Evolutionary conservation across 768 basidiomycete species (phyloP).

Genomic region (Collybia sp.): DNA sequence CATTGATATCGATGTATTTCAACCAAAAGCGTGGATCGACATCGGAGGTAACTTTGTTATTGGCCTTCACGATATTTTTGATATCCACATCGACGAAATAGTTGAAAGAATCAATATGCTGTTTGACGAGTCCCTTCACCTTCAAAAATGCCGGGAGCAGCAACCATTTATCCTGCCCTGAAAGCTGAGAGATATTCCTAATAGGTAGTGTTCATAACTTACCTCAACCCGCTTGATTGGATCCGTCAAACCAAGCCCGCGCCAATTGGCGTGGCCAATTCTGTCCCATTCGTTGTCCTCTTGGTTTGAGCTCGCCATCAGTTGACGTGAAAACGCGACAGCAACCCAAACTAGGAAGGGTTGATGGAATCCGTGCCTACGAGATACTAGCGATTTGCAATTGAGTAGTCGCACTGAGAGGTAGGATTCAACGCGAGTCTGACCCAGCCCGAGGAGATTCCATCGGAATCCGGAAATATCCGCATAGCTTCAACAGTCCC

Average conservation of each 20-base stretch:
- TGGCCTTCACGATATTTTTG: conserved; percentile 92
- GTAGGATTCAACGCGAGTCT: no score
- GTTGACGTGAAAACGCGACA: background rate
- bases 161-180: conserved; percentile 92
- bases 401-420: no score
- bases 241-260: conserved; percentile 79
- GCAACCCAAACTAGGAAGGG: no score
- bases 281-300: conserved; percentile 51
- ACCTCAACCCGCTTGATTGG: conserved; percentile 91
- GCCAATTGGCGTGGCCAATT: conserved; percentile 54
- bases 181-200: conserved; percentile 4
- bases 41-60: conserved; percentile 92
- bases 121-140: conserved; percentile 98
- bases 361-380: no score
- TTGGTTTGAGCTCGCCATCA: conserved; percentile 14
- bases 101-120: conserved; percentile 98
- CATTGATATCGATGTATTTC: conserved; percentile 91
- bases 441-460: no score
- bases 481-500: no score
- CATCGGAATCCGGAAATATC: no score
- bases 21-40: conserved; percentile 97
- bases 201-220: conserved; percentile 18
- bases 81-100: conserved; percentile 98
- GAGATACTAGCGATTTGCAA: no score
- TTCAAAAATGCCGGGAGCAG: conserved; percentile 93